A percentile compares a stretch with the other conserved stretches of the same genome.
phyloP scores from a whole-genome alignment of 768 basidiomycete species.

The Rhizopogon sp. region DNA sequence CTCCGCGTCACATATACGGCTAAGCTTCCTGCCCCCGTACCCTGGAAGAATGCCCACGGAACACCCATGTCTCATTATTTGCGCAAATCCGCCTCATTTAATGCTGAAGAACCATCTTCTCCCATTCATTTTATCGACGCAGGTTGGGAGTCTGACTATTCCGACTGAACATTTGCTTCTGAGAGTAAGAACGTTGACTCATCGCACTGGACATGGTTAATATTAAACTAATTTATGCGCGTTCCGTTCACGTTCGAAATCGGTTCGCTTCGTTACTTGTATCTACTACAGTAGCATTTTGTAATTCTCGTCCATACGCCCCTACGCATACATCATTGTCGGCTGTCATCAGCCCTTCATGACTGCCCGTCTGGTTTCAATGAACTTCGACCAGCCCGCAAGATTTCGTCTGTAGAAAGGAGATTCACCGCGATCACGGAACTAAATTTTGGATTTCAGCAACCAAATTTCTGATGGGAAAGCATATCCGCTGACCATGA shows the following conservation, averaged over 20 bases:
- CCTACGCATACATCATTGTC: not conserved
- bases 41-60: conserved; percentile 29
- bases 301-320: conserved; percentile 1
- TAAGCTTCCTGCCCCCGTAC: conserved; percentile 27
- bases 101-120: conserved; percentile 32
- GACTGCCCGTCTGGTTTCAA: conserved; percentile 75
- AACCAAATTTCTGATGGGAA: conserved; percentile 13
- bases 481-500: conserved; percentile 62
- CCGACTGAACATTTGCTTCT: conserved; percentile 29
- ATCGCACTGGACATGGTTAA: not conserved
- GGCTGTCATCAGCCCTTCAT: conserved; percentile 21
- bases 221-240: conserved; percentile 1
- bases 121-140: conserved; percentile 50
- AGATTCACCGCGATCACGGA: conserved; percentile 95
- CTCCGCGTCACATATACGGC: conserved; percentile 31
- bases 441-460: conserved; percentile 36
- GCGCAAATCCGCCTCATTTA: conserved; percentile 36
- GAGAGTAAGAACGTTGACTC: no score
- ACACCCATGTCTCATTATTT: conserved; percentile 32
- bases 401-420: conserved; percentile 92
- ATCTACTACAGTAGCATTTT: conserved; percentile 1
- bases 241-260: not conserved
- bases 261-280: not conserved
- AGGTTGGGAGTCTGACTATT: conserved; percentile 51
- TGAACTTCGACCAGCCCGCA: conserved; percentile 84